Percentiles rank a stretch among this genome's conserved stretches.
phyloP scores from a whole-genome alignment of 1,284 basidiomycete species.

The Singerocomus inundabilis region DNA sequence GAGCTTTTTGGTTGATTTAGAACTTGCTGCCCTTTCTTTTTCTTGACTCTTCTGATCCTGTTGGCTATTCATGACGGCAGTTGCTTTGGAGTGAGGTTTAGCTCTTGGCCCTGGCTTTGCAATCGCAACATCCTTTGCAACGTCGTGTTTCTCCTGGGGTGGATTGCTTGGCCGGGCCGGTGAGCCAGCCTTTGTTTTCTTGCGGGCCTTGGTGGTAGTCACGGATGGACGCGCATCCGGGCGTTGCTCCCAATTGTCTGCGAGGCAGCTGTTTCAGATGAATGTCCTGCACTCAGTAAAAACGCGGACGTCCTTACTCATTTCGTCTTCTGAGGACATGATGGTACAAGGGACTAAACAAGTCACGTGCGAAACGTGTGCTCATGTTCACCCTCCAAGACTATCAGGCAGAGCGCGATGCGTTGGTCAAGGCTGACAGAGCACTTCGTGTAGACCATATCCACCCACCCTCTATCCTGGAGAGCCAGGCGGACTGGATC shows the following conservation, averaged over 20 bases:
- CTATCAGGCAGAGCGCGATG: constrained; percentile 44
- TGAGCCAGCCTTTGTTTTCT: constrained; percentile 20
- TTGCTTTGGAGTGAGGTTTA: constrained; percentile 19
- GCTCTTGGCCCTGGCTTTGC: constrained; percentile 14
- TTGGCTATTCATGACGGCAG: constrained; percentile 4
- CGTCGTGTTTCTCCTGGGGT: constrained; percentile 16
- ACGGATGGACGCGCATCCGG: constrained; percentile 2
- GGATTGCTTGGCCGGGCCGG: constrained; percentile 14
- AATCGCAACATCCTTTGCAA: not conserved
- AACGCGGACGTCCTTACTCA: constrained; percentile 23
- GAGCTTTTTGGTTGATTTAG: constrained; percentile 12
- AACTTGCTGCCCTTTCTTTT: constrained; percentile 5
- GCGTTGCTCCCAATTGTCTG: constrained; percentile 25
- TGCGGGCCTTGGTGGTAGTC: constrained; percentile 15
- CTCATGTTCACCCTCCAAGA: constrained; percentile 28
- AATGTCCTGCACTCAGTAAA: constrained; percentile 13
- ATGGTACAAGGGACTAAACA: not conserved
- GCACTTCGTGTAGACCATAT: constrained; percentile 41
- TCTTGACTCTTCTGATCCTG: constrained; percentile 17
- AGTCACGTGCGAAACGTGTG: constrained; percentile 18
- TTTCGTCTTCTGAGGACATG: constrained; percentile 36
- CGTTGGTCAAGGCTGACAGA: constrained; percentile 52
- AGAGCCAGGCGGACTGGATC: constrained; percentile 54
- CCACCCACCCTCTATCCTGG: constrained; percentile 36
- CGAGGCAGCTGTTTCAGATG: constrained; percentile 25